These are phyloP conservation scores for Coniochaeta pulveracea DNA, from an alignment of 2,329 filamentous ascomycete genomes.

Conservation along the genomic window DNA sequence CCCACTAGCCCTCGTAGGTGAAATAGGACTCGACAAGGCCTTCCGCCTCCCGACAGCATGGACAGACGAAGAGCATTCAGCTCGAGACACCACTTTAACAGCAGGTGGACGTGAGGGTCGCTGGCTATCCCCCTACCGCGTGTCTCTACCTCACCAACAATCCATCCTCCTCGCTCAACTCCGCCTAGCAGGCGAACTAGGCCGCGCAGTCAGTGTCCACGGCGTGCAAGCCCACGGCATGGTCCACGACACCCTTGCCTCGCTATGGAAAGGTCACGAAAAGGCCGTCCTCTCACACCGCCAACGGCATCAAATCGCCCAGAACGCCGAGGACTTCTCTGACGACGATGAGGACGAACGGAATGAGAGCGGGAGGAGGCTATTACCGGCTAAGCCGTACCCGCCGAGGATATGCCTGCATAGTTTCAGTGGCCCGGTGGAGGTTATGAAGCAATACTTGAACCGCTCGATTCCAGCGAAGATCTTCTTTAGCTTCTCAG, in stretches of 20 bases:
- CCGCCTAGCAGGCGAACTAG: conserved; percentile 56
- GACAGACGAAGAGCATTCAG: conserved; percentile 25
- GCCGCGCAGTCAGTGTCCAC: conserved; percentile 56
- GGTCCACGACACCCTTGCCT: conserved; percentile 52
- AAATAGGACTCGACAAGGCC: conserved; percentile 66
- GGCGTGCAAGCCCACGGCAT: conserved; percentile 68
- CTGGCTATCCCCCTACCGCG: conserved; percentile 54
- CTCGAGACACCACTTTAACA: conserved; percentile 40
- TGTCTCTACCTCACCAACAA: conserved; percentile 58
- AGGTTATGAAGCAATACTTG: conserved; percentile 69
- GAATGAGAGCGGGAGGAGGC: conserved; percentile 6
- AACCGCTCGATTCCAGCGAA: conserved; percentile 59
- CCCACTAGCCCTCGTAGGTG: conserved; percentile 59
- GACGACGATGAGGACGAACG: conserved; percentile 21
- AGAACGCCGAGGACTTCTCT: conserved; percentile 34
- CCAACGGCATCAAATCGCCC: conserved; percentile 38
- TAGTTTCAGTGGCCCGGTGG: conserved; percentile 73
- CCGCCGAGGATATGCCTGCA: conserved; percentile 88
- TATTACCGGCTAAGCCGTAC: conserved; percentile 45
- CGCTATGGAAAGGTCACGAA: conserved; percentile 62
- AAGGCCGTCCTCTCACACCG: conserved; percentile 46
- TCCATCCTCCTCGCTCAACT: conserved; percentile 56
- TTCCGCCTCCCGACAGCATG: conserved; percentile 60
- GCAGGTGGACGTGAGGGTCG: conserved; percentile 62
- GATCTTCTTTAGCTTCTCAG: conserved; percentile 84